Evolutionary conservation across 73 alveolate genomes (phyloP), one percentile per base, ranked within the genome.

Genomic region (Symbiodinium pilosum): DNA sequence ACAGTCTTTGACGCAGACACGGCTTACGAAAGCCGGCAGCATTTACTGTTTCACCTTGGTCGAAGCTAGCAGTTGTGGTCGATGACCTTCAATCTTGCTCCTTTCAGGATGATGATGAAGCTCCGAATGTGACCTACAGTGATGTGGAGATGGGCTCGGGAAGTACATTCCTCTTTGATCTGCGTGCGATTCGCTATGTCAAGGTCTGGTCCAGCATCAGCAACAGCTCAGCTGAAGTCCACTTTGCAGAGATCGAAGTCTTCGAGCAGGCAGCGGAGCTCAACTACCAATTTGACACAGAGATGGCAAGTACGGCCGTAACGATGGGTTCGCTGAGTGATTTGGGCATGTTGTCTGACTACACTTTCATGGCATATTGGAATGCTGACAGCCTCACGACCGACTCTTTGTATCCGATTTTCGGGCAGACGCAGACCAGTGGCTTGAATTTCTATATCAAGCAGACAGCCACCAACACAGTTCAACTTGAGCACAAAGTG

Each of bases 161-260:
- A 40, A 89, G 87, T 18, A 42, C 68, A 18, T 89, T 89, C 24
- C 87, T 68, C 73, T 89, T 89, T 24, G 95, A 89, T 44, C 44
- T 89, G 39, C 32, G 95, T 20, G 75, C 95, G 18, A 59, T 89
- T 59, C 86, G 95, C 47, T 89, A 89, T 30, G 87, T 89, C 40
- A 89, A 42, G 47, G 95, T 89, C 32, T 89, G 87, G 95, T 89
- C 95, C 18, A 89, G 95, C 87, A 64, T 89, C 51, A 89, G 95
- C 95, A 30, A 39, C 87, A 89, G 71, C 42, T 43, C 43, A 11
- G 30, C 86, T 9, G 38, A n/a, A 3, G 95, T 89, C n/a, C 95
- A 89, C 44, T 89, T 89, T 38, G 41, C 95, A 2, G 95, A 89
- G 34, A 89, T 89, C 36, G 95, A 89, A 89, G 87, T 89, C 16